Evolutionary conservation across 495 filamentous ascomycete species (phyloP), one percentile per base, ranked within the genome.

Genomic region (Lasiosphaeria ovina): DNA sequence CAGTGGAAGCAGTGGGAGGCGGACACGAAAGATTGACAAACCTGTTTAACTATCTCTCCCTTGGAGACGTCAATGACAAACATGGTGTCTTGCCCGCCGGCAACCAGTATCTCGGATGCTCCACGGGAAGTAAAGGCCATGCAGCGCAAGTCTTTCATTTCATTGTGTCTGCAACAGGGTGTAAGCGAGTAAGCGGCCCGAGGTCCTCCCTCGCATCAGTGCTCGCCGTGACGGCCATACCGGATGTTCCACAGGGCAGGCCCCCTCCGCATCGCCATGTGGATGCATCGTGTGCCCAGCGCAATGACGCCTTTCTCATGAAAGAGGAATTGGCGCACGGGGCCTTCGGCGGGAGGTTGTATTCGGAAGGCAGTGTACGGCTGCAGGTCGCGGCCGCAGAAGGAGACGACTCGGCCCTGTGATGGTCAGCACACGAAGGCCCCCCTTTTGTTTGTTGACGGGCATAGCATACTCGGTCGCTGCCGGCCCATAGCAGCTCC

Each of bases 111-210:
- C 62, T 96, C 89, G 6, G 80, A 80, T 33, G 88, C 88, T 6
- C 86, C 87, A 66, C 91, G 90, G 24, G 89, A 91, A 6, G 92
- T 92, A 71, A 95, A 97, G 68, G 88, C 92, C 91, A 98, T 97
- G 73, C 94, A 96, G 47, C 83, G 84, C 51, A 97, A 78, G 62
- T 96, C 88, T 54, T 81, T 80, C 86, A 98, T 95, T 53, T 87
- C 85, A 10, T 87, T 76, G 65, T 87, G 79, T 52, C 87, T 89
- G 60, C 48, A 59, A 59, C 34, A 62, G 49, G n/a, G 14, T 14
- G n/a, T 36, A 47, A 47, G 44, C 44, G 44, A 24, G 44, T n/a
- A 8, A 11, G 44, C 12, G 44, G 12, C 44, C 44, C 12, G 44
- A 47, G 24, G 24, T 24, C 24, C 24, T 9, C 44, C 12, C 44